Base-by-base conservation (phyloP, 352 stramenopile genomes). In the Phytophthora rubi region DNA sequence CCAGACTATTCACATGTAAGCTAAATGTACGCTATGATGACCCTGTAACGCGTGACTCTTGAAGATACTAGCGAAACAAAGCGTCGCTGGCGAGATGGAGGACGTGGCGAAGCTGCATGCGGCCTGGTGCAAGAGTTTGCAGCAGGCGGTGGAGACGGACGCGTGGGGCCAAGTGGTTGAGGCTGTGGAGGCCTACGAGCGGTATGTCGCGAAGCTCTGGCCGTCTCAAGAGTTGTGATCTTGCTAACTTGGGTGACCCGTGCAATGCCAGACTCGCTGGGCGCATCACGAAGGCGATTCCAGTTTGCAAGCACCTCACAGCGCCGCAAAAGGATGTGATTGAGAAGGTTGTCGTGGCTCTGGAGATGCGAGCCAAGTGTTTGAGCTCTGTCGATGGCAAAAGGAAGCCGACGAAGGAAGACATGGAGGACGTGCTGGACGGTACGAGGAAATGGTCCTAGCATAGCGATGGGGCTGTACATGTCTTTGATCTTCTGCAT, bases 171-270 rank as follows among this genome's bases (percentile, higher is more conserved):
- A 93, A 60, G 79, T 93, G 37, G 59, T 91, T n/a, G 85, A 93
- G 53, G 83, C 85, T 3, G 83, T 93, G n/a, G 85, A 93, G 57
- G 81, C 81, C 35, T 93, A 93, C 57, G 85, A 93, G 60, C 59
- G 80, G 84, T 92, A 59, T 13, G 73, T 71, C 4, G 35, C 4
- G 13, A 53, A 35, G 49, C 44, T 33, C 12, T 71, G 18, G n/a
- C 23, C 6, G 32, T 53, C 13, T 58, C 2, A 1, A 47, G 39
- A 18, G 39, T 9, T 21, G n/a, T n/a, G n/a, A n/a, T n/a, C n/a
- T n/a, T n/a, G n/a, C 30, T 65, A 42, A 70, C 35, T 18, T 45
- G 23, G 15, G 30, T 45, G 16, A 23, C 8, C 51, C 12, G 18
- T 49, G 42, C 30, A 15, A 37, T 33, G 60, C 10, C 37, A 90